These are phyloP conservation scores for Geotrichum fermentans DNA, from an alignment of 1,139 yeast genomes.

Conservation along the genomic window DNA sequence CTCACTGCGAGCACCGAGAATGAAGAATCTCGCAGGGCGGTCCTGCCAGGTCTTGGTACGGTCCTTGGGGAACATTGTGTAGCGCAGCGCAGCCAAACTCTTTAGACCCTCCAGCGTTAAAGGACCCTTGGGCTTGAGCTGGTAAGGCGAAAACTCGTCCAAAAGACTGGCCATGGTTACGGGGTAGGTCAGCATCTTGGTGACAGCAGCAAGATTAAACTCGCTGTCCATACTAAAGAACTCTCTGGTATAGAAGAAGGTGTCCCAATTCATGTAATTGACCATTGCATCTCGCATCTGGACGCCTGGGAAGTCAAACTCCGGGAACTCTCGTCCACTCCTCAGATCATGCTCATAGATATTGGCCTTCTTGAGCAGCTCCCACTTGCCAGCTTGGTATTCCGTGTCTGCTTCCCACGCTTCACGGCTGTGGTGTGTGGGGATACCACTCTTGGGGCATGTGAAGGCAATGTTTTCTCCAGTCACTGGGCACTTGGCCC, in stretches of 20 bases:
- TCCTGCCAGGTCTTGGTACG: constrained; percentile 56
- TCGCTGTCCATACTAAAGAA: constrained; percentile 96
- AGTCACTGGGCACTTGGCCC: constrained; percentile 90
- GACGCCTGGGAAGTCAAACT: constrained; percentile 82
- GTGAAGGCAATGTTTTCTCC: constrained; percentile 72
- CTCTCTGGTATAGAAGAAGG: constrained; percentile 86
- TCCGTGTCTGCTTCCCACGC: constrained; percentile 81
- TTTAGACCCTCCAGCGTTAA: constrained; percentile 86
- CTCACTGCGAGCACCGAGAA: constrained; percentile 90
- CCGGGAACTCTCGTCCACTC: constrained; percentile 90
- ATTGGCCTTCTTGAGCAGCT: constrained; percentile 76
- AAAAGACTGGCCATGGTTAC: constrained; percentile 78
- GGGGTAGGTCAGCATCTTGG: constrained; percentile 91
- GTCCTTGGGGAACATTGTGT: constrained; percentile 77
- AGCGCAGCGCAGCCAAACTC: constrained; percentile 84
- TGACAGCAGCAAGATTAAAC: constrained; percentile 90
- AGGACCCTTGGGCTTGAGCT: constrained; percentile 77
- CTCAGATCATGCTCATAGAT: constrained; percentile 91
- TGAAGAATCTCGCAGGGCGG: constrained; percentile 82
- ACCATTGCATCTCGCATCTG: constrained; percentile 75
- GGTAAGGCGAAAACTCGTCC: constrained; percentile 82
- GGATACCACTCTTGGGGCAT: constrained; percentile 92
- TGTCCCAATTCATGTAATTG: constrained; percentile 84
- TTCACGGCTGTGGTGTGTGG: constrained; percentile 85
- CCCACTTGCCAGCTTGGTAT: constrained; percentile 69